Evolutionary conservation across 2,329 filamentous ascomycete species (phyloP).

Genomic region (Ophiostoma piceae): DNA sequence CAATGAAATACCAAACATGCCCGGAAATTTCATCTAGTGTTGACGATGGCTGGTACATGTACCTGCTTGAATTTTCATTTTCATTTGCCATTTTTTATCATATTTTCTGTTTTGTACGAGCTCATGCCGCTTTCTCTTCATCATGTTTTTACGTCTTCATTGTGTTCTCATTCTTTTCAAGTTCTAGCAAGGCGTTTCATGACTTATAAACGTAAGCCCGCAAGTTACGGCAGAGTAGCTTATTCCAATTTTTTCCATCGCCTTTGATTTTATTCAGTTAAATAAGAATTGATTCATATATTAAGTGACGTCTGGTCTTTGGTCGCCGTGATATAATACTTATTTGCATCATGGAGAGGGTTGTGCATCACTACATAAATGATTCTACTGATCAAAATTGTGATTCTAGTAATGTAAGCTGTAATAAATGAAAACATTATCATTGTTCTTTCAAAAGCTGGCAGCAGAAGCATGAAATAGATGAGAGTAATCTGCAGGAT

Average conservation of each 20-base stretch:
- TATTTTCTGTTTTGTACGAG: neutral
- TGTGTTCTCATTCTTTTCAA: neutral
- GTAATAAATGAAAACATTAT: too few species aligned
- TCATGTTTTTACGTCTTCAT: neutral
- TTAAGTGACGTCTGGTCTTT: too few species aligned
- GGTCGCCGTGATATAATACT: too few species aligned
- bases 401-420: too few species aligned
- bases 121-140: neutral
- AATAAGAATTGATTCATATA: neutral
- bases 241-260: neutral
- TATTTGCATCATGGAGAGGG: too few species aligned
- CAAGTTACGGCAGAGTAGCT: neutral
- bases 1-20: neutral
- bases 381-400: too few species aligned
- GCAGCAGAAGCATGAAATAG: too few species aligned
- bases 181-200: neutral
- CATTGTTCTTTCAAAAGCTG: too few species aligned
- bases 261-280: neutral
- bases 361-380: too few species aligned
- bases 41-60: neutral
- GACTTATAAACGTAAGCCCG: neutral
- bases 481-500: too few species aligned
- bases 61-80: neutral
- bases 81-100: neutral
- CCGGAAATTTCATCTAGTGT: conserved; percentile 1